Base-by-base conservation (phyloP, 306 rosid species). In the Quercus suber region DNA sequence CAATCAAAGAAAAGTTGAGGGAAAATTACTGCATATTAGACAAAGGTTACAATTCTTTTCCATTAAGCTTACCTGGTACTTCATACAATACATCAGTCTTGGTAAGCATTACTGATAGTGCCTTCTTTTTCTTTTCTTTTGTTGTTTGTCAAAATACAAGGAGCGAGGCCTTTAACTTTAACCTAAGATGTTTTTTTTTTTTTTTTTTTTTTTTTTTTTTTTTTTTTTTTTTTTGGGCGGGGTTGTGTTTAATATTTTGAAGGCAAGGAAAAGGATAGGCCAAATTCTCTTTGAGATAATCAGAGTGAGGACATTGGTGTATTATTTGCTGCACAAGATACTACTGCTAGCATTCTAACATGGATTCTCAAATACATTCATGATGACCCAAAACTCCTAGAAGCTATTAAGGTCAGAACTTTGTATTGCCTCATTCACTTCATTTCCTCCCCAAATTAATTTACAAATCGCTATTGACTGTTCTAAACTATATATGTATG, bases 261-360 rank as follows among this genome's bases (percentile, higher is more conserved):
- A 81, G 84, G 84, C 76, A 18, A 81, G 84, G 77, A 75, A 64
- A 61, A 69, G 63, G 70, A 51, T 81, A 9, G 55, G 77, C n/a
- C 52, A 68, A 27, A 51, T 59, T 45, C 27, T 81, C 4, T 30
- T 55, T 45, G 77, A 76, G 13, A 75, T 76, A 30, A 60, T 76
- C 31, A 69, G 31, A 12, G 61, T 69, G 25, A 81, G 80, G 70
- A 76, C 27, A 75, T 69, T 27, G 84, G 84, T 3, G 84, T 81
- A 55, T 28, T 75, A 49, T 75, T 81, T 57, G 84, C 84, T 20
- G 84, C 80, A 67, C 80, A 81, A 37, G 80, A 81, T 76, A 81
- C 84, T 7, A 81, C 84, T 1, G 84, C 84, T 28, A 81, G 67
- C 59, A 49, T 81, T 14, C 71, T 81, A 5, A 81, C 84, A 23